Evolutionary conservation across 179 eudicot genomes (phyloP), one percentile per base, ranked within the genome.

Genomic region (Camellia oleifera): DNA sequence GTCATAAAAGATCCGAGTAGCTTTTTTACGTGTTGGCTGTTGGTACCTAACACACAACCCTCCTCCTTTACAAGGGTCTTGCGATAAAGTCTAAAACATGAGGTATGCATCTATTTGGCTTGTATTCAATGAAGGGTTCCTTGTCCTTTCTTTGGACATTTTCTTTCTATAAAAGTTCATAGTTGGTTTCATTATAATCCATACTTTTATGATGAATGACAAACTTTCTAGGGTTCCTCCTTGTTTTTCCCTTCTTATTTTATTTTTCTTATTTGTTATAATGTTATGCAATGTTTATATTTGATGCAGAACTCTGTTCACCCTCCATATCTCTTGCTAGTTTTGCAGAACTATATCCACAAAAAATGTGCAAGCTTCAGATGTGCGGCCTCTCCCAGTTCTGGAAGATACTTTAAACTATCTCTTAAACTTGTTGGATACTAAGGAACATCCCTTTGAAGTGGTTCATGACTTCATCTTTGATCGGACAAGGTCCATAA

Each of bases 301-400:
- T 75, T 71, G 52, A 26, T 77, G 72, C 58, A 69, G 54, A 79
- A 66, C 56, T 32, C 53, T 0, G 60, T 58, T 82, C 67, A 76
- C 82, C 63, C 32, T 72, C 80, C 12, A 65, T 84, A 68, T 85
- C 9, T 77, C 57, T 81, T 56, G 42, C 85, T 83, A 95, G 99
- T 95, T 95, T 82, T 95, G 99, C 98, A 95, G 99, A 88, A 94
- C 99, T 70, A 94, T 92, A 78, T 91, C 94, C 48, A 69, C 87
- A 52, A 95, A 86, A 77, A 81, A 89, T 13, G 76, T 89, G 50
- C 89, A 90, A 80, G 87, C 89, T 79, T 88, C 91, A 50, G 93
- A 92, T 83, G 84, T 94, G 62, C 92, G 99, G 78, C 94, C 99
- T 79, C 90, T 95, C 57, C 81, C 90, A 1, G 93, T 92, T 54